Evolutionary conservation across 2,329 filamentous ascomycete genomes (phyloP).

Genomic region (Catunica adiposa): DNA sequence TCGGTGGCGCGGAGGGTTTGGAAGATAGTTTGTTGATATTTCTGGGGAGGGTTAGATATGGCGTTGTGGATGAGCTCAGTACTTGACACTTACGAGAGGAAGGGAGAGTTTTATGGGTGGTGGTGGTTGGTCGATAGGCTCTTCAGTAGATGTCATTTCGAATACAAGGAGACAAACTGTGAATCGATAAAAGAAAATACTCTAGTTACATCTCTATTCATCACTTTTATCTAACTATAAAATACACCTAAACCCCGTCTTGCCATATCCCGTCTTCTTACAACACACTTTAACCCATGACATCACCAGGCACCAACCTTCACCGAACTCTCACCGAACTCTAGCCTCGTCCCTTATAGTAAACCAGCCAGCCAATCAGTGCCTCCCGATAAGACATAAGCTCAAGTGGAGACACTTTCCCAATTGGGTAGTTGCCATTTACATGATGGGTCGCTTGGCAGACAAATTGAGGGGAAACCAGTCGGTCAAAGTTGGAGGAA

Average conservation of each 20-base stretch:
- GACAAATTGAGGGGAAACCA: too few species aligned
- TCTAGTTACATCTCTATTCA: too few species aligned
- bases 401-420: too few species aligned
- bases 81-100: conserved; percentile 39
- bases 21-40: conserved; percentile 93
- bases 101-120: conserved; percentile 62
- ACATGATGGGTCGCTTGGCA: too few species aligned
- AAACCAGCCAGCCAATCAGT: not conserved
- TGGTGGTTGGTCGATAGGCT: conserved; percentile 17
- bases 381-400: not conserved
- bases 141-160: not conserved
- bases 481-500: too few species aligned
- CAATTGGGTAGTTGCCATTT: too few species aligned
- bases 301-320: not conserved
- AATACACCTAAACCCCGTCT: too few species aligned
- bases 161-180: not conserved
- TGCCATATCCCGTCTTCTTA: too few species aligned
- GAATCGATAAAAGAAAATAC: too few species aligned
- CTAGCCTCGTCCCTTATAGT: not conserved
- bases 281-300: not conserved
- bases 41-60: conserved; percentile 25
- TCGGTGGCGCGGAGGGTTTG: conserved; percentile 78
- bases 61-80: not conserved
- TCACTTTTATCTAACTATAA: too few species aligned
- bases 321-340: not conserved